Percentiles rank a stretch among this genome's conserved stretches.
phyloP scores from a whole-genome alignment of 192 early-diverging fungal genomes.

The Coemansia sp. region DNA sequence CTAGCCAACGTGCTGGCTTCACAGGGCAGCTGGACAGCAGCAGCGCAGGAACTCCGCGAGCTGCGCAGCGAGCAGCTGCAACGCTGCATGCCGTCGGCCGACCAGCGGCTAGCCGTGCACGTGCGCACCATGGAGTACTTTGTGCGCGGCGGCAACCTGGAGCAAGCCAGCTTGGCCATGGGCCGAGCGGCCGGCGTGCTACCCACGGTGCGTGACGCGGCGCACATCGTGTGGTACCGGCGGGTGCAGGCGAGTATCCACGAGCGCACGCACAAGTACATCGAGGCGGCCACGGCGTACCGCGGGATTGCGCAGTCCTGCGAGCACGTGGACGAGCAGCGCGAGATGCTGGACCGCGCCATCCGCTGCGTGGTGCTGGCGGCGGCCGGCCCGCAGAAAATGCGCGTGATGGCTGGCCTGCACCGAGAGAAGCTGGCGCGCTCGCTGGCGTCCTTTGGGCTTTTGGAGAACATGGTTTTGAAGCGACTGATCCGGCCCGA shows the following conservation, averaged over 20 bases:
- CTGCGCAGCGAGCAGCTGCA: slow-evolving; percentile 91
- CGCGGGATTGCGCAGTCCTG: slow-evolving; percentile 76
- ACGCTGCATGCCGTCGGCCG: slow-evolving; percentile 58
- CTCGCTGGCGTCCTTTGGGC: slow-evolving; percentile 65
- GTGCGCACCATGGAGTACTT: slow-evolving; percentile 81
- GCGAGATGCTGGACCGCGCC: slow-evolving; percentile 63
- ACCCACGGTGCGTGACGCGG: slow-evolving; percentile 52
- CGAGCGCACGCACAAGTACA: slow-evolving; percentile 82
- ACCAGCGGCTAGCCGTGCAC: slow-evolving; percentile 77
- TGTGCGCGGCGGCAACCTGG: slow-evolving; percentile 80
- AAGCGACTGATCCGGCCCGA: slow-evolving; percentile 75
- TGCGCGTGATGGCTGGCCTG: slow-evolving; percentile 81
- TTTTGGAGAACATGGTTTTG: slow-evolving; percentile 95
- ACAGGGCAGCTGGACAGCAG: slow-evolving; percentile 78
- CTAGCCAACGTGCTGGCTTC: slow-evolving; percentile 71
- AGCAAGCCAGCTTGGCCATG: slow-evolving; percentile 76
- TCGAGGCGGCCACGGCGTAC: slow-evolving; percentile 81
- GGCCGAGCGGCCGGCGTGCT: slow-evolving; percentile 78
- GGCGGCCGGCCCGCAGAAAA: slow-evolving; percentile 84
- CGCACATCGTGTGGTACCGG: slow-evolving; percentile 66
- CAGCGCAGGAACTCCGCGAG: slow-evolving; percentile 81
- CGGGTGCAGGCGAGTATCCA: slow-evolving; percentile 78
- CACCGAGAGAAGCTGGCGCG: slow-evolving; percentile 90
- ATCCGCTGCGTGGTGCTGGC: slow-evolving; percentile 89
- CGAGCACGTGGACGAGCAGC: slow-evolving; percentile 61